Evolutionary conservation across 2,329 filamentous ascomycete genomes (phyloP), one percentile per base, ranked within the genome.

Genomic region (Fusarium lyarnte): DNA sequence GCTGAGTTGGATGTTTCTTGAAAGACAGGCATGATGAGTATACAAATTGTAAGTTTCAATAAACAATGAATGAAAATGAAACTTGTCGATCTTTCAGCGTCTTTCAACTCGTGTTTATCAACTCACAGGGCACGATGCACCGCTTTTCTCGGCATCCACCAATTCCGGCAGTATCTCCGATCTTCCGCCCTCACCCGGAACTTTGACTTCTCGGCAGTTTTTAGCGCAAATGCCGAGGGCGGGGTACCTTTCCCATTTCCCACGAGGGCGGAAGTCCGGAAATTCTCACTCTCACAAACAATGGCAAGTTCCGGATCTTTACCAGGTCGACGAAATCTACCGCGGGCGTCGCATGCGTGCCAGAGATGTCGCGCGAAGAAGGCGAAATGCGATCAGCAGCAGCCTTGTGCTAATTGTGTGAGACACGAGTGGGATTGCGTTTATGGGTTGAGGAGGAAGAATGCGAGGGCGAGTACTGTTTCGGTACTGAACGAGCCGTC

Each of bases 21-120:
- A 25, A 68, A 68, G 10, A 68, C 65, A 9, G 65, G 63, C 65
- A 67, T 67, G 16, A 9, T 38, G 3, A n/a, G 11, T 16, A n/a
- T 13, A 5, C 14, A 31, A 9, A 0, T 2, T 16, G 8, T 2
- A 17, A 16, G 6, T 3, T 17, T n/a, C 5, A 25, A 6, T 45
- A 1, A 31, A 16, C 8, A 5, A 39, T 29, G 21, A 3, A 31
- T 12, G 31, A 31, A 31, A 43, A 55, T 8, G 17, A 45, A 33
- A 16, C 14, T 25, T n/a, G 2, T 13, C 10, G 8, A 5, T 2
- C 4, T 6, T 21, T 36, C n/a, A 25, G 11, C 17, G 38, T 14
- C 14, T 35, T 43, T 21, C 29, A 47, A 46, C 17, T 35, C 13
- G 11, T 27, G 23, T 49, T 49, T 36, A 49, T 49, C 13, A 49